A percentile compares a stretch with the other conserved stretches of the same genome.
phyloP scores from a whole-genome alignment of 441 rosid species.

The Geranium incanum region DNA sequence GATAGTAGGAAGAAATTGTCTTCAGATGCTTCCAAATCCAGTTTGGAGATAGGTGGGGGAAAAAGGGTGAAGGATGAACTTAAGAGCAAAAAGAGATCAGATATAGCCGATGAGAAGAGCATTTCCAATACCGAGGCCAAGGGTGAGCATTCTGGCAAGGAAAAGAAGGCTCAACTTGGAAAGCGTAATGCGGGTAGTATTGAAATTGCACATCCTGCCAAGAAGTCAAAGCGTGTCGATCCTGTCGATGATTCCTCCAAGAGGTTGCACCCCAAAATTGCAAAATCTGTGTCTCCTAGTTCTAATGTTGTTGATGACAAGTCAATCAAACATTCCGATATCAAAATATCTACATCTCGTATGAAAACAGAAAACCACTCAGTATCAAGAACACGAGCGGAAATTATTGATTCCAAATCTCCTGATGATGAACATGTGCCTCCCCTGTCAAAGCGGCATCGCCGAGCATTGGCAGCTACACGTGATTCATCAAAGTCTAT shows the following conservation, averaged over 20 bases:
- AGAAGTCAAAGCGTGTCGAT: constrained; percentile 41
- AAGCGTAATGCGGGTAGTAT: constrained; percentile 30
- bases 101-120: constrained; percentile 35
- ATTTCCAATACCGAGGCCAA: constrained; percentile 22
- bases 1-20: constrained; percentile 22
- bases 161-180: constrained; percentile 38
- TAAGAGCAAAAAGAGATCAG: constrained; percentile 29
- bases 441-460: constrained; percentile 52
- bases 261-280: constrained; percentile 24
- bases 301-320: constrained; percentile 30
- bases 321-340: constrained; percentile 29
- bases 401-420: constrained; percentile 22
- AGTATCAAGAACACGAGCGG: constrained; percentile 40
- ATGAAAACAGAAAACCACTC: constrained; percentile 32
- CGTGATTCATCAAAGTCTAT: constrained; percentile 36
- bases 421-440: constrained; percentile 60
- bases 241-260: constrained; percentile 29
- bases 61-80: constrained; percentile 32
- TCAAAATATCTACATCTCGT: constrained; percentile 22
- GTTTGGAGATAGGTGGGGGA: constrained; percentile 25
- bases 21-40: constrained; percentile 24
- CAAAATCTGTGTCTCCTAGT: constrained; percentile 28
- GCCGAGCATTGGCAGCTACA: constrained; percentile 52
- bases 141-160: constrained; percentile 31
- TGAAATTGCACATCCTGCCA: constrained; percentile 42